Base-by-base conservation (phyloP, 2,329 filamentous ascomycete species). In the Conoideocrella luteorostrata region DNA sequence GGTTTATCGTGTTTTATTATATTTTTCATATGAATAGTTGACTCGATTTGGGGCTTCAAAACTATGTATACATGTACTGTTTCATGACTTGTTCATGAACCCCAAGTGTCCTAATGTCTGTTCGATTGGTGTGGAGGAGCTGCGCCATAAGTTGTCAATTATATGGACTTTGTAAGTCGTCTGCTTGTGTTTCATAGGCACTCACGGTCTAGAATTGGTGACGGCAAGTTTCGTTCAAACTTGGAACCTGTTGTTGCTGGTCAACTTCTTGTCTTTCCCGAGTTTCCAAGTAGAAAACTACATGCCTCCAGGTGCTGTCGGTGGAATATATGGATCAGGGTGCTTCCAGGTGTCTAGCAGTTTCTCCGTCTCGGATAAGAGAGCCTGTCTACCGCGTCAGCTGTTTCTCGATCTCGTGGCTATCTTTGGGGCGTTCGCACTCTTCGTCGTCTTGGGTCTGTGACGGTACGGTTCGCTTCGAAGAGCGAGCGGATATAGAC, bases 301-400 rank as follows among this genome's bases (percentile, higher is more conserved):
- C 77, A 52, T 72, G 93, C 91, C 93, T 76, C 93, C 93, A 10
- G 93, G 93, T 30, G 93, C 91, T 33, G 88, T 95, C 12, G 93
- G 93, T 52, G 84, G 80, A 55, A 79, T 74, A 64, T 95, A 97
- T 24, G 93, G 90, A 64, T 98, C 93, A 4, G 93, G 93, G 61
- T 98, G 93, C 71, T 97, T 97, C 91, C 91, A 98, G 66, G 84
- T 86, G 59, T 93, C 81, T 50, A 98, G 71, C 47, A 96, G 64
- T 55, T 84, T 84, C 66, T 97, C 90, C 4, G 93, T 91, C 69
- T 96, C 89, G 49, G 82, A 79, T 52, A 97, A 76, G 46, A 98
- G 68, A 39, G 80, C 81, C 93, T 98, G 22, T 3, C n/a, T 13
- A 28, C 7, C 10, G 13, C 12, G 22, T 46, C 36, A 43, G 11